Evolutionary conservation across 164 flowering plant species (phyloP), one percentile per base, ranked within the genome.

Genomic region (Magnolia officinalis): DNA sequence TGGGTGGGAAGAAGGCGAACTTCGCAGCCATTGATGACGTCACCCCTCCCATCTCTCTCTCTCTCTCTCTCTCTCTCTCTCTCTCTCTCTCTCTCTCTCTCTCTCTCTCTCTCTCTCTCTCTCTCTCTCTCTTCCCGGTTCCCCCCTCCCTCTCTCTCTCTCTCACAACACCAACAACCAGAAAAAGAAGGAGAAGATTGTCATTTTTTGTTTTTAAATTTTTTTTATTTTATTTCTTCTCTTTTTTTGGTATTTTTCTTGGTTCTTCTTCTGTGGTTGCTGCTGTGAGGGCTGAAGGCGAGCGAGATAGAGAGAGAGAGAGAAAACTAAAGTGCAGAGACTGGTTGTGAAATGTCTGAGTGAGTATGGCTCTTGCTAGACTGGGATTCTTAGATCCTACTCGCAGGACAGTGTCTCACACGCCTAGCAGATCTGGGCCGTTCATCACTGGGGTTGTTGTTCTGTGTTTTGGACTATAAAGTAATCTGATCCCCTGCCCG

Each of bases 11-110:
- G 81, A 94, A 94, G 16, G 98, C 97, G 73, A 94, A 87, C 76
- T 92, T 94, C 26, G 98, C 96, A 77, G 98, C 98, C 95, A 94
- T 89, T 24, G 98, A 94, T 68, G 98, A 94, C 16, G 97, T 94
- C 77, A 94, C 89, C 31, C 95, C 98, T 45, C 98, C 98, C 98
- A 94, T 91, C 45, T 63, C 71, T 19, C 67, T 55, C 61, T 55
- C 61, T 16, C 45, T 37, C 8, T 21, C 65, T 63, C 45, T 66
- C 69, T 21, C 69, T 66, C 49, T 14, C 49, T 24, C 49, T 21
- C 49, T 67, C 68, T 65, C 23, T 23, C 63, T 37, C 45, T 11
- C 20, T 20, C 11, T 5, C 67, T n/a, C n/a, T 21, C 24, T n/a
- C 67, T 21, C 26, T n/a, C 18, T 21, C 23, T 19, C 23, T 19